Percentiles rank a stretch among this genome's conserved stretches.
Conservation (phyloP, 306 rosid genomes). For the Phaseolus lunatus region DNA sequence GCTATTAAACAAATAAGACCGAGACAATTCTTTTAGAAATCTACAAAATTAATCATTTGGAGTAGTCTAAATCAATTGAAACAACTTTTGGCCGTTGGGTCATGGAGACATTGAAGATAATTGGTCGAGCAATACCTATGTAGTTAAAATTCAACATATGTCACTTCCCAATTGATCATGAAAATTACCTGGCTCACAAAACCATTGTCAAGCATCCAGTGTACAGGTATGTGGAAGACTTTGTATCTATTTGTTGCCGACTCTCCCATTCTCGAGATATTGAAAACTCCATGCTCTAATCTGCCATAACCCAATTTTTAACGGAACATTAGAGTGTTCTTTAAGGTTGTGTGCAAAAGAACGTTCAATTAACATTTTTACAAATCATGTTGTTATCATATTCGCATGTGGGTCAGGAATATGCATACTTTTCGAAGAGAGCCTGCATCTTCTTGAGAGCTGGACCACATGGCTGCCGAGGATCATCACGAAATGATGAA, state of each 20-base stretch:
- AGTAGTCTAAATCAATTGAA: constrained; percentile 25
- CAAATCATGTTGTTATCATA: neutral
- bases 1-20: neutral
- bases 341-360: neutral
- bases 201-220: constrained; percentile 92
- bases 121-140: neutral
- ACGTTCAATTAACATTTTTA: neutral
- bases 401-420: constrained; percentile 16
- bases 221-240: constrained; percentile 74
- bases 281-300: constrained; percentile 86
- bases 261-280: constrained; percentile 83
- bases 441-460: constrained; percentile 93
- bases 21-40: neutral
- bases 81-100: constrained; percentile 25
- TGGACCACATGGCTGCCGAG: constrained; percentile 77
- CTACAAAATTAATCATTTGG: constrained; percentile 1
- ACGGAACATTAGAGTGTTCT: constrained; percentile 8
- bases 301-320: constrained; percentile 50
- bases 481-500: constrained; percentile 68
- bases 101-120: neutral
- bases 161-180: constrained; percentile 7
- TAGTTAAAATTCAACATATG: constrained; percentile 18
- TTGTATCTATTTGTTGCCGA: constrained; percentile 80
- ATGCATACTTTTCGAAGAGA: constrained; percentile 77
- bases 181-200: constrained; percentile 73